Evolutionary conservation across 495 filamentous ascomycete genomes (phyloP).

Genomic region (Aspergillus bertholletiae): DNA sequence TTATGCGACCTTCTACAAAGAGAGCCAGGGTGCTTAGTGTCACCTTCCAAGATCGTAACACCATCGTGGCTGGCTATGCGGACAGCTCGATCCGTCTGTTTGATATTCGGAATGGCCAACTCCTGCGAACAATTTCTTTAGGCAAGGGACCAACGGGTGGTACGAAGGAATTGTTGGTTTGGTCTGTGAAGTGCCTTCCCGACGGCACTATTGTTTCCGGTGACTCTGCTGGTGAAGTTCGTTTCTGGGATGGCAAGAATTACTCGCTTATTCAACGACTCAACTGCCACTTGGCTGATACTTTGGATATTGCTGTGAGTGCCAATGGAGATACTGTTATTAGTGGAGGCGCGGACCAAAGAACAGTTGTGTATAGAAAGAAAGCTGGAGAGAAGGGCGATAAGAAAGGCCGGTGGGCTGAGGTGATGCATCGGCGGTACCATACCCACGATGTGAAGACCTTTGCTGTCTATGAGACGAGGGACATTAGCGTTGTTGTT

Average conservation of each 20-base stretch:
- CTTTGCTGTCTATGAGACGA: conserved; percentile 85
- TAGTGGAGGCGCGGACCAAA: conserved; percentile 86
- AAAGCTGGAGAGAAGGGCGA: conserved; percentile 50
- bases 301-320: conserved; percentile 77
- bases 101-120: conserved; percentile 73
- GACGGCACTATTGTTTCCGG: conserved; percentile 91
- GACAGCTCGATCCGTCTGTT: conserved; percentile 89
- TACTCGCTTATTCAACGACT: conserved; percentile 83
- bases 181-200: conserved; percentile 82
- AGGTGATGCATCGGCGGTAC: conserved; percentile 75
- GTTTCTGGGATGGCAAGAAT: conserved; percentile 90
- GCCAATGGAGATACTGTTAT: conserved; percentile 79
- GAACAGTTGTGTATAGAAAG: conserved; percentile 73
- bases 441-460: conserved; percentile 94
- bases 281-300: conserved; percentile 82
- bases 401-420: conserved; percentile 70
- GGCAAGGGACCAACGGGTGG: conserved; percentile 72
- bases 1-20: conserved; percentile 72
- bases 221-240: conserved; percentile 88
- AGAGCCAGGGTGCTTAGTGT: conserved; percentile 84
- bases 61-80: conserved; percentile 83
- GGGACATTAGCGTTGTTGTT: conserved; percentile 77
- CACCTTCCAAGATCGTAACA: conserved; percentile 78
- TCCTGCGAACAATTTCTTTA: conserved; percentile 76
- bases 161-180: conserved; percentile 82